Conservation (phyloP, 371 early-diverging fungal genomes). For the Lichtheimia ornata region DNA sequence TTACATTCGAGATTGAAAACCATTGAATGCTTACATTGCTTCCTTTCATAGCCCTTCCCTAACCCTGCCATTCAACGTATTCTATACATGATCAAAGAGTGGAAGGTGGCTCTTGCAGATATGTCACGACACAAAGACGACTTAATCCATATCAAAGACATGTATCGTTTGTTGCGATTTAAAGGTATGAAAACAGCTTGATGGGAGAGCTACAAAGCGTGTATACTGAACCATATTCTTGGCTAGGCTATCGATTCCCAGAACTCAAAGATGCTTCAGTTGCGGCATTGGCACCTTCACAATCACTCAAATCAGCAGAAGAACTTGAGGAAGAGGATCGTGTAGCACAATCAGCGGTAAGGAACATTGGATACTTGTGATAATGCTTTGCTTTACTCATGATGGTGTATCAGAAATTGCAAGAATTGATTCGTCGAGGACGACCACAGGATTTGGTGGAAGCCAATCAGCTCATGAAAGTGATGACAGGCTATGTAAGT, state of each 20-base stretch:
- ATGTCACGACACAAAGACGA: conserved; percentile 91
- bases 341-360: conserved; percentile 86
- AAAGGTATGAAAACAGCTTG: conserved; percentile 59
- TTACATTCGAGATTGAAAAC: no score
- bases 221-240: no score
- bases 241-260: conserved; percentile 27
- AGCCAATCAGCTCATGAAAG: conserved; percentile 96
- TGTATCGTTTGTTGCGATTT: conserved; percentile 86
- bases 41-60: conserved; percentile 33
- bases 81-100: conserved; percentile 91
- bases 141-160: conserved; percentile 90
- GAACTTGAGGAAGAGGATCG: conserved; percentile 96
- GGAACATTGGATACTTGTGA: conserved; percentile 6
- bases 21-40: background rate
- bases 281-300: conserved; percentile 28
- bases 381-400: background rate
- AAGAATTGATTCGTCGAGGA: conserved; percentile 96
- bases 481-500: conserved; percentile 93
- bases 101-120: conserved; percentile 88
- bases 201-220: background rate
- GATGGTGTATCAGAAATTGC: conserved; percentile 72
- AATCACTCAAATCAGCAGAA: conserved; percentile 82
- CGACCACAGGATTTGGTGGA: conserved; percentile 92
- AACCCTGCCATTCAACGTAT: conserved; percentile 81
- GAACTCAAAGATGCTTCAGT: conserved; percentile 26